Base-by-base conservation (phyloP, 805 yeast genomes). In the Hyphopichia homilentoma region DNA sequence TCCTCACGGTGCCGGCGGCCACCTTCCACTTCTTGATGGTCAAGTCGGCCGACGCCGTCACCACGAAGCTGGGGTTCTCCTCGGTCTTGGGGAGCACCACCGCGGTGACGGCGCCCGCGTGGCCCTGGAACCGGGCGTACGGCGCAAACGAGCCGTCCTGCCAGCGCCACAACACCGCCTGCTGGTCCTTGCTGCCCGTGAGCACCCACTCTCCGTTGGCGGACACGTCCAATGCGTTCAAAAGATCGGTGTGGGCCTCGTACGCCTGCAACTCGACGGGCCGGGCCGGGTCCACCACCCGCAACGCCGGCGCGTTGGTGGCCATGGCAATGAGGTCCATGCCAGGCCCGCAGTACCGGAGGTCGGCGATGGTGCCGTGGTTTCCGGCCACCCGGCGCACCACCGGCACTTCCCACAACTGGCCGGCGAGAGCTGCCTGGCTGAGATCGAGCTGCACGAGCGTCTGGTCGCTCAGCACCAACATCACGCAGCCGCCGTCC, bases 281-380 rank as follows among this genome's bases (percentile, higher is more conserved):
- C 18, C 54, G 57, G n/a, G 61, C 55, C 2, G 84, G 75, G 42
- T 81, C 80, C 21, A 89, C 73, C 9, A 93, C 59, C 53, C 97
- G 69, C 35, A 93, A 61, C 1, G 90, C 79, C 8, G 96, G 95
- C 1, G 97, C 85, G 57, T 93, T 93, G 3, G 97, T 90, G 2
- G 97, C 97, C 43, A 93, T 57, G 4, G 95, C 97, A 27, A 90
- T 55, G 22, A 69, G 60, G 28, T 69, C 54, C 19, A 64, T 52
- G 16, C 66, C 51, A 6, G 86, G 85, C 0, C 93, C 93, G 20
- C 80, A 81, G 49, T 79, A 82, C 44, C 78, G 75, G 64, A 88
- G 72, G 53, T 90, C 97, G 2, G 96, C 95, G 47, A 93, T 80
- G 16, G 93, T 90, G 36, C 97, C 97, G 59, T 90, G 96, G 57